Evolutionary conservation across 2,329 filamentous ascomycete species (phyloP).

Genomic region (Sclerotinia subarctica): DNA sequence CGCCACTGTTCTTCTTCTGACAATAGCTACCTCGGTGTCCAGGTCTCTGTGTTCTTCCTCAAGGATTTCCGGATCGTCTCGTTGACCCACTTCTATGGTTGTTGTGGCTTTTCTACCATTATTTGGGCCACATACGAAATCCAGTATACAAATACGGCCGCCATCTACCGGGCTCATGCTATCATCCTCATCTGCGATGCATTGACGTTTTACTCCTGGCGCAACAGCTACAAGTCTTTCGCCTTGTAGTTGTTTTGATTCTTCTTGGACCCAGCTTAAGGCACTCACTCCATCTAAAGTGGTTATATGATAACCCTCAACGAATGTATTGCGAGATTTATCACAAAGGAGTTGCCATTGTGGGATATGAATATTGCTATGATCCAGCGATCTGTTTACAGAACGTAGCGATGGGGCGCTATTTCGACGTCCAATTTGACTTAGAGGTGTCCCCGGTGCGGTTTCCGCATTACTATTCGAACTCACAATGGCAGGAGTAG

Average conservation of each 20-base stretch:
- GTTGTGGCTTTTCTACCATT: slow-evolving; percentile 58
- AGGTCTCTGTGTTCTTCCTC: slow-evolving; percentile 72
- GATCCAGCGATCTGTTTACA: slow-evolving; percentile 24
- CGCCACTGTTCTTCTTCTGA: slow-evolving; percentile 69
- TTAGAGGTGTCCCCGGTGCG: slow-evolving; percentile 33
- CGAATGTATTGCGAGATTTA: slow-evolving; percentile 64
- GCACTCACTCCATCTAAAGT: slow-evolving; percentile 64
- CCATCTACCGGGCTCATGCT: slow-evolving; percentile 75
- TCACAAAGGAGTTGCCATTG: slow-evolving; percentile 70
- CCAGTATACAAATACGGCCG: slow-evolving; percentile 67
- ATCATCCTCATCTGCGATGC: slow-evolving; percentile 61
- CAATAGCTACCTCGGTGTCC: slow-evolving; percentile 75
- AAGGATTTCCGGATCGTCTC: slow-evolving; percentile 63
- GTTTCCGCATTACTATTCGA: slow-evolving; percentile 36
- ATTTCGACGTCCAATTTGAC: slow-evolving; percentile 32
- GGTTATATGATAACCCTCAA: slow-evolving; percentile 63
- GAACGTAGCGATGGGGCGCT: slow-evolving; percentile 36
- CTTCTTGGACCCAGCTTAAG: slow-evolving; percentile 67
- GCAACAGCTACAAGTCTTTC: slow-evolving; percentile 68
- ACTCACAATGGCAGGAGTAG: slow-evolving; percentile 45
- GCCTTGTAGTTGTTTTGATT: slow-evolving; percentile 46
- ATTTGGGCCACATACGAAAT: slow-evolving; percentile 63
- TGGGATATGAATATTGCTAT: slow-evolving; percentile 45
- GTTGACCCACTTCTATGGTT: slow-evolving; percentile 68
- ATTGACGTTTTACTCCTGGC: slow-evolving; percentile 60